Evolutionary conservation across 1,139 yeast genomes (phyloP).

Genomic region (Kurtzmaniella quercitrusa): DNA sequence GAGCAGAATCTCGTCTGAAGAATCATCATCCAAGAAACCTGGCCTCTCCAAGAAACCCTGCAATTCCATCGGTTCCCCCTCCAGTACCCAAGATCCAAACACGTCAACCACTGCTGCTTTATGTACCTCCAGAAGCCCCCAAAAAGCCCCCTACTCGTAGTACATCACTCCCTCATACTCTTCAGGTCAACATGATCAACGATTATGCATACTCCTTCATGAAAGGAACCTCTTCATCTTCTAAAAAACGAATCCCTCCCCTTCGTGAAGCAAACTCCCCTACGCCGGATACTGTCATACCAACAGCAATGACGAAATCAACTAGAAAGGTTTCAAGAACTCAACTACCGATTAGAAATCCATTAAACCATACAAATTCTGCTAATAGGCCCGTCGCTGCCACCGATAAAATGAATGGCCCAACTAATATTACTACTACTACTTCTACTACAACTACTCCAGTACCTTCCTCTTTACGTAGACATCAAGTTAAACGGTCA

Average conservation of each 20-base stretch:
- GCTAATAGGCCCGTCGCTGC: neutral
- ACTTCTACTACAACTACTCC: neutral
- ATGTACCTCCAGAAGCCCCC: conserved; percentile 1
- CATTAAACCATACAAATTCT: neutral
- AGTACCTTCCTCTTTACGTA: neutral
- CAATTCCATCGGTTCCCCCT: conserved; percentile 1
- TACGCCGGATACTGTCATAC: neutral
- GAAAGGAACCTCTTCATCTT: conserved; percentile 35
- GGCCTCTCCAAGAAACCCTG: neutral
- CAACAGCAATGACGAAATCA: neutral
- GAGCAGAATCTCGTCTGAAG: conserved; percentile 16
- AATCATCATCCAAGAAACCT: neutral
- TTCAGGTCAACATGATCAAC: conserved; percentile 8
- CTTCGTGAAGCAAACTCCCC: neutral
- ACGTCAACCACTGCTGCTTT: conserved; percentile 7
- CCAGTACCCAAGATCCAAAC: conserved; percentile 5
- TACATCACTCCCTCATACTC: neutral
- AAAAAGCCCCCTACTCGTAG: neutral
- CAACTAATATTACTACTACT: too few relatives aligned
- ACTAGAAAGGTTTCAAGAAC: neutral
- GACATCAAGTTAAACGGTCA: neutral
- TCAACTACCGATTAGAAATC: neutral
- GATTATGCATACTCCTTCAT: conserved; percentile 30
- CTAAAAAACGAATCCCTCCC: conserved; percentile 6
- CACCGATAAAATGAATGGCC: neutral